These are phyloP conservation scores for Chaetomiaceae sp. DNA, from an alignment of 2,329 filamentous ascomycete species.

Conservation along the genomic window DNA sequence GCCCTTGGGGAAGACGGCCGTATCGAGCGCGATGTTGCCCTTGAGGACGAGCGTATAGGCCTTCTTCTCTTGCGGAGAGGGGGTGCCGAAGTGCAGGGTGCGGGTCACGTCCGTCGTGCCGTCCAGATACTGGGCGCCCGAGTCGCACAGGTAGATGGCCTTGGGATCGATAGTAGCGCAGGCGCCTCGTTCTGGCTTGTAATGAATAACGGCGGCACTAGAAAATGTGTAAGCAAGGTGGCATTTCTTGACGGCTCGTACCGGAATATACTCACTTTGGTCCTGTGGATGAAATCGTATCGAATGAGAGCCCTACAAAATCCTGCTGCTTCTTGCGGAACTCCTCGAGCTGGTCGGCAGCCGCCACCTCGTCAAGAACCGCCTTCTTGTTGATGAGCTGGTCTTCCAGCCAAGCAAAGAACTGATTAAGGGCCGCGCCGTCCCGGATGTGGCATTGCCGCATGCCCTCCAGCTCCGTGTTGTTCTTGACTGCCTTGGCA, in stretches of 20 bases:
- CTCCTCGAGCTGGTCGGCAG: conserved; percentile 83
- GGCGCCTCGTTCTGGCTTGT: conserved; percentile 77
- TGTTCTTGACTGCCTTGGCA: conserved; percentile 92
- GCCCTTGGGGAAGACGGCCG: conserved; percentile 86
- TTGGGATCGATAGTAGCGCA: conserved; percentile 81
- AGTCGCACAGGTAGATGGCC: conserved; percentile 91
- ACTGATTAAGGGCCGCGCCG: conserved; percentile 83
- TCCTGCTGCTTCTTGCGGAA: conserved; percentile 64
- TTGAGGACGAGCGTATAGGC: conserved; percentile 94
- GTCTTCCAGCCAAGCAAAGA: conserved; percentile 95
- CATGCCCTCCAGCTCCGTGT: conserved; percentile 87
- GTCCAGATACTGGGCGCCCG: conserved; percentile 91
- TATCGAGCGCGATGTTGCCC: conserved; percentile 84
- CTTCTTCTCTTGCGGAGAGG: conserved; percentile 76
- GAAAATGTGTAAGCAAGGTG: conserved; percentile 12
- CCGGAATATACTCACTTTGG: conserved; percentile 52
- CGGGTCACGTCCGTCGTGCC: conserved; percentile 95
- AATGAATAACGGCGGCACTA: conserved; percentile 94
- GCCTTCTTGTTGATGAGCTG: conserved; percentile 71
- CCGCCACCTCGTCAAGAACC: conserved; percentile 79
- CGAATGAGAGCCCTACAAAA: conserved; percentile 88
- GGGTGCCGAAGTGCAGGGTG: conserved; percentile 85
- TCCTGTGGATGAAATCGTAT: conserved; percentile 93
- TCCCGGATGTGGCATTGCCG: conserved; percentile 89
- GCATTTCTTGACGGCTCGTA: neutral